Evolutionary conservation across 305 asterid species (phyloP).

Genomic region (Fraxinus dipetala): DNA sequence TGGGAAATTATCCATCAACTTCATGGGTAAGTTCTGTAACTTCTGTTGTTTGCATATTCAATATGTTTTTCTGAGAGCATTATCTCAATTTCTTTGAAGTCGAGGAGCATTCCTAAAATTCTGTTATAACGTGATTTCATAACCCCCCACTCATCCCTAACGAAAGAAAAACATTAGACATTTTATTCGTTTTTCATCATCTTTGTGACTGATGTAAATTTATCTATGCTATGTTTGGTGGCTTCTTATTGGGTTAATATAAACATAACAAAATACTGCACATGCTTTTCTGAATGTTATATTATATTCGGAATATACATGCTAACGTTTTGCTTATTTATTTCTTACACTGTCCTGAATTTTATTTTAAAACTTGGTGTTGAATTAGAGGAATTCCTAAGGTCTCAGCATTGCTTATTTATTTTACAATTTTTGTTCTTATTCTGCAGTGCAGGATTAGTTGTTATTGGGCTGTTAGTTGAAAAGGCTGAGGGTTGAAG

Average conservation of each 20-base stretch:
- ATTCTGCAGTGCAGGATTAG: background rate
- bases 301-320: background rate
- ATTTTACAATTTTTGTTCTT: background rate
- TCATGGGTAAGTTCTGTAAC: slow-evolving; percentile 49
- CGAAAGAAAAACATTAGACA: background rate
- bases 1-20: slow-evolving; percentile 55
- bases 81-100: slow-evolving; percentile 4
- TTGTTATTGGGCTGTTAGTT: background rate
- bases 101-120: background rate
- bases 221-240: slow-evolving; percentile 8
- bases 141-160: background rate
- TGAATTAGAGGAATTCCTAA: background rate
- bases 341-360: background rate
- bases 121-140: background rate
- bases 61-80: slow-evolving; percentile 1
- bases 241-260: slow-evolving; percentile 1
- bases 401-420: background rate
- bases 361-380: background rate
- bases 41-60: slow-evolving; percentile 5
- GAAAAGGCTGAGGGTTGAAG: slow-evolving; percentile 1
- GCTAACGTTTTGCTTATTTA: background rate
- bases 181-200: background rate
- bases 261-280: background rate
- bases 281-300: background rate
- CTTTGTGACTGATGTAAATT: background rate